These are phyloP conservation scores for Eucalyptus cladocalyx DNA, from an alignment of 345 rosid species.

Conservation along the genomic window DNA sequence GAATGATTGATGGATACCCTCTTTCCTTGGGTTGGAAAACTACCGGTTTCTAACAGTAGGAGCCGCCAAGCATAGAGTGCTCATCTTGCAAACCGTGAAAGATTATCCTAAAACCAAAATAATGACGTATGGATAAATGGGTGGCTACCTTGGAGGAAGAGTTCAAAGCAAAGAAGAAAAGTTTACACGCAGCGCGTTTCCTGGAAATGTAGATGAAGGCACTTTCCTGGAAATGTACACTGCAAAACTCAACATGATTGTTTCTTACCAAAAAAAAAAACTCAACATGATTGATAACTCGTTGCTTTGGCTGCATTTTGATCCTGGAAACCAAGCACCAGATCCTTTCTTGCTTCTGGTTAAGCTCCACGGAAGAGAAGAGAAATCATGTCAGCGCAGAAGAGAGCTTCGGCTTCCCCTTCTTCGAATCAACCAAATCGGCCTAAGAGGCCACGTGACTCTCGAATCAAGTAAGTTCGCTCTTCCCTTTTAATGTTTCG, in stretches of 20 bases:
- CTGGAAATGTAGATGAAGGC: neutral
- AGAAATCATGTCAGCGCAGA: neutral
- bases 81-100: neutral
- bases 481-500: neutral
- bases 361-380: neutral
- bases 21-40: neutral
- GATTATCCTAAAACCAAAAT: neutral
- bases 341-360: neutral
- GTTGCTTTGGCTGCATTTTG: neutral
- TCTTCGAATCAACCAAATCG: neutral
- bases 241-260: no score
- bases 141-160: neutral
- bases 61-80: accelerated
- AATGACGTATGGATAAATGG: neutral
- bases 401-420: neutral
- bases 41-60: neutral
- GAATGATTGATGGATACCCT: neutral
- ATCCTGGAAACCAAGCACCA: neutral
- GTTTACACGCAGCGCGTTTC: neutral
- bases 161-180: neutral
- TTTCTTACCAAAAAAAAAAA: no score
- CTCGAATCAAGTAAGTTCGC: neutral
- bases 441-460: neutral
- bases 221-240: neutral
- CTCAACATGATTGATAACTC: neutral